Conservation (phyloP, 2,329 filamentous ascomycete genomes). For the Zymoseptoria brevis region DNA sequence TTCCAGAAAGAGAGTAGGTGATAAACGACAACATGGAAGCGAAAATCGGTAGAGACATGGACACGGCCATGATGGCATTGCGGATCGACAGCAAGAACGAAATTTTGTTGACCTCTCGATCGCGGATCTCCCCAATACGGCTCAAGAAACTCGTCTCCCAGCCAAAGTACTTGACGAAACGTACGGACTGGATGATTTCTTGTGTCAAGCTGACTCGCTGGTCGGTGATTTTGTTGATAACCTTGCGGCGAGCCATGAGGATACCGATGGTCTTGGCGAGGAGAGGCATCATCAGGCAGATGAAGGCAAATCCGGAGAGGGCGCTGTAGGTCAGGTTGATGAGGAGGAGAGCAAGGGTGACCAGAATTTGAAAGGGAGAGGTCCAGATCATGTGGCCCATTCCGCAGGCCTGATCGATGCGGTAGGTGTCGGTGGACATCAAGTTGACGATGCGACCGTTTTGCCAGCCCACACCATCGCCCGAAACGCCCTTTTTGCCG, state of each 20-base stretch:
- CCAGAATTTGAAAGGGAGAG: slow-evolving; percentile 65
- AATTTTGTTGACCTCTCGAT: slow-evolving; percentile 71
- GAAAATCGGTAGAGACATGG: slow-evolving; percentile 82
- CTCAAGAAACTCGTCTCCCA: slow-evolving; percentile 86
- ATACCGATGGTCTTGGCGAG: slow-evolving; percentile 69
- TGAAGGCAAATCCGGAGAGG: slow-evolving; percentile 74
- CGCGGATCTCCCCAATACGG: slow-evolving; percentile 65
- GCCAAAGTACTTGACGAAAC: slow-evolving; percentile 94
- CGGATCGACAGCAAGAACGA: slow-evolving; percentile 75
- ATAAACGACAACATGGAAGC: slow-evolving; percentile 94
- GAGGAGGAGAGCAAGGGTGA: slow-evolving; percentile 72
- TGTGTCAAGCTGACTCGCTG: slow-evolving; percentile 85
- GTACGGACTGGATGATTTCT: slow-evolving; percentile 81
- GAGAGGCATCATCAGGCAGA: slow-evolving; percentile 69
- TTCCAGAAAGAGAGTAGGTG: slow-evolving; percentile 60
- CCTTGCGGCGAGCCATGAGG: slow-evolving; percentile 65
- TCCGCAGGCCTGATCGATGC: slow-evolving; percentile 78
- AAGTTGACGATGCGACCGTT: slow-evolving; percentile 88
- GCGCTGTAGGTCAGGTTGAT: slow-evolving; percentile 88
- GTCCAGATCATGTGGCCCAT: slow-evolving; percentile 92
- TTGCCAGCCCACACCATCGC: slow-evolving; percentile 75
- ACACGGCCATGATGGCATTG: slow-evolving; percentile 76
- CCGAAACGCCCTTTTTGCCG: slow-evolving; percentile 45
- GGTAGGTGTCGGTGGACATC: slow-evolving; percentile 93
- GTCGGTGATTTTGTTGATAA: slow-evolving; percentile 90